phyloP scores from a whole-genome alignment of 257 asterid species.

The Craterostigma plantagineum region DNA sequence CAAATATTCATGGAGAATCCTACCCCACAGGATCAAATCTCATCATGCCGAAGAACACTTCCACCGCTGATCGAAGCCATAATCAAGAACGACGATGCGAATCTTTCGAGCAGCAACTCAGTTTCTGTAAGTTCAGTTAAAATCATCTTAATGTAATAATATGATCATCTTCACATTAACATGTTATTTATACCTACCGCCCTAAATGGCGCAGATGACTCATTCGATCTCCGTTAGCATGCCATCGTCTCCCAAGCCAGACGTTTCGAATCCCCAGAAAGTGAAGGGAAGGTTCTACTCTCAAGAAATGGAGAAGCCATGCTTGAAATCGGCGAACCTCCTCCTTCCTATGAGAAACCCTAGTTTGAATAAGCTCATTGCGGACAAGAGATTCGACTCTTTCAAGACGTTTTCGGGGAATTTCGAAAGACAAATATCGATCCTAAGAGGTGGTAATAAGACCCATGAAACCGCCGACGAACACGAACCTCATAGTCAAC shows the following conservation, averaged over 20 bases:
- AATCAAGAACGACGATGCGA: too few species aligned
- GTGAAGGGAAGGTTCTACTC: constrained; percentile 21
- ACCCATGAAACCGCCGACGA: not conserved
- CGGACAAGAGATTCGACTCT: constrained; percentile 2
- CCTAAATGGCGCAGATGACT: constrained; percentile 7
- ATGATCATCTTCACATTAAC: too few species aligned
- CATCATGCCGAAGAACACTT: too few species aligned
- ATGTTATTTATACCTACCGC: too few species aligned
- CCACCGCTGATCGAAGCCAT: too few species aligned
- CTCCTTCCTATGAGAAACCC: not conserved
- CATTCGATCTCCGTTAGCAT: constrained; percentile 48
- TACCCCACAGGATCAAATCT: too few species aligned
- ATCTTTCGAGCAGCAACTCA: too few species aligned
- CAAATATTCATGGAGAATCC: too few species aligned
- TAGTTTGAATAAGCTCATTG: not conserved
- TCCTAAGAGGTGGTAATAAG: not conserved
- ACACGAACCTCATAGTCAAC: constrained; percentile 7
- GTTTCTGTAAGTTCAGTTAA: too few species aligned
- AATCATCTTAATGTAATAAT: too few species aligned
- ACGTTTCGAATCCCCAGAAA: constrained; percentile 6
- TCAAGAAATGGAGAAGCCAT: constrained; percentile 10
- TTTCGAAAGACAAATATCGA: not conserved
- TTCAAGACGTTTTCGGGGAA: not conserved
- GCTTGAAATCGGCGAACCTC: too few species aligned
- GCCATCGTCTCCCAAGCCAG: constrained; percentile 39